Evolutionary conservation across 208 protist species (phyloP).

Genomic region (Trypanosoma lewisi): DNA sequence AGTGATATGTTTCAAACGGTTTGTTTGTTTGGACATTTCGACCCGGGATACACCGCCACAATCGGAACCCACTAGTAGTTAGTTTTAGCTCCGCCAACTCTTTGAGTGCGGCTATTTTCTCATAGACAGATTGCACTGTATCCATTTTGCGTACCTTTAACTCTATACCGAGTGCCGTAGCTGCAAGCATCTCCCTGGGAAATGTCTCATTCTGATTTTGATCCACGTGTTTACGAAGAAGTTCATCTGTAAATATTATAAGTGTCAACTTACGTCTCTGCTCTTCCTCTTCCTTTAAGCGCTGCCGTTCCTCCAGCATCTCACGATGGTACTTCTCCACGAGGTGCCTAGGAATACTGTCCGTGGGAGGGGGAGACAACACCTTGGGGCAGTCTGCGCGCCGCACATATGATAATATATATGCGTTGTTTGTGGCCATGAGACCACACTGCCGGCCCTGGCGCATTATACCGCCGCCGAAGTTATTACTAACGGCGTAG

Average conservation of each 20-base stretch:
- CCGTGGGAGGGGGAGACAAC: conserved; percentile 51
- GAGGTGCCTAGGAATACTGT: conserved; percentile 60
- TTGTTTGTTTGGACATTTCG: neutral
- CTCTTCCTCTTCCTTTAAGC: conserved; percentile 38
- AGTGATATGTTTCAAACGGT: neutral
- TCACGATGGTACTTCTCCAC: conserved; percentile 50
- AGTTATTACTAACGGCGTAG: conserved; percentile 69
- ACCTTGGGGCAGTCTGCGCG: conserved; percentile 56
- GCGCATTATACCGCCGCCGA: conserved; percentile 31
- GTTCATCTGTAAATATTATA: conserved; percentile 56
- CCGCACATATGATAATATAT: conserved; percentile 84
- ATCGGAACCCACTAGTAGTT: conserved; percentile 31
- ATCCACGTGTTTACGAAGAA: conserved; percentile 35
- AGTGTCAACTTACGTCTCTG: conserved; percentile 36
- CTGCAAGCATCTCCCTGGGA: conserved; percentile 31
- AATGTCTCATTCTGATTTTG: conserved; percentile 49
- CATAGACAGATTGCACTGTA: conserved; percentile 43
- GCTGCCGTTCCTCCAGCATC: conserved; percentile 55
- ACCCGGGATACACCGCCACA: conserved; percentile 34
- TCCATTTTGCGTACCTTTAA: conserved; percentile 57
- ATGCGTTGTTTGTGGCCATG: conserved; percentile 49
- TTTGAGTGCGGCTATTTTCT: conserved; percentile 38
- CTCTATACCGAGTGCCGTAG: conserved; percentile 32
- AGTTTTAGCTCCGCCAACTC: conserved; percentile 28
- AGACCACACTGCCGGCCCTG: conserved; percentile 12